A percentile compares a stretch with the other conserved stretches of the same genome.
Evolutionary conservation across 73 alveolate genomes (phyloP).

Genomic region (Paramecium sonneborni): DNA sequence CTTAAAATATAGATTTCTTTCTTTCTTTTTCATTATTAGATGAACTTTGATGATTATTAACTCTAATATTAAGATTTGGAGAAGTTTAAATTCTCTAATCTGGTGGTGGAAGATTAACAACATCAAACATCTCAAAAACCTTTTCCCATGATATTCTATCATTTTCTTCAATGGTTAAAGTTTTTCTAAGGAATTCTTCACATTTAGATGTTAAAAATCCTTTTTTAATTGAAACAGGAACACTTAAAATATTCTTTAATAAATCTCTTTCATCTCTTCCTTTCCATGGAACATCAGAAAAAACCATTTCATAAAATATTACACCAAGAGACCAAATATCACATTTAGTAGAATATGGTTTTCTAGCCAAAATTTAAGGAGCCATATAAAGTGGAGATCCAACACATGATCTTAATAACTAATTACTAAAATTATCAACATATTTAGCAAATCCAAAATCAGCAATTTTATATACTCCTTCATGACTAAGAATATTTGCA

Average conservation of each 20-base stretch:
- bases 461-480: slow-evolving; percentile 60
- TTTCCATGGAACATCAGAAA: slow-evolving; percentile 67
- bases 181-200: slow-evolving; percentile 56
- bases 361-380: slow-evolving; percentile 85
- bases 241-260: slow-evolving; percentile 50
- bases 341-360: slow-evolving; percentile 83
- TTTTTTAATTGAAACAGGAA: slow-evolving; percentile 40
- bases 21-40: slow-evolving; percentile 24
- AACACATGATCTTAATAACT: slow-evolving; percentile 58
- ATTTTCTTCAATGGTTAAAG: slow-evolving; percentile 60
- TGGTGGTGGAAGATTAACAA: background rate
- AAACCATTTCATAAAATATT: slow-evolving; percentile 79
- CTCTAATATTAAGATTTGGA: background rate
- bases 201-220: background rate
- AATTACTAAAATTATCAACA: slow-evolving; percentile 57
- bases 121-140: slow-evolving; percentile 60
- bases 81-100: background rate
- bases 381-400: slow-evolving; percentile 85
- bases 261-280: slow-evolving; percentile 68
- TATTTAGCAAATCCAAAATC: slow-evolving; percentile 69
- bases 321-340: slow-evolving; percentile 90
- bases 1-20: slow-evolving; percentile 7
- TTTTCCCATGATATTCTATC: slow-evolving; percentile 68
- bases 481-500: slow-evolving; percentile 57
- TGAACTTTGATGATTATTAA: background rate